A percentile compares a stretch with the other conserved stretches of the same genome.
Conservation (phyloP, 352 stramenopile species). For the Phytophthora fragariae region DNA sequence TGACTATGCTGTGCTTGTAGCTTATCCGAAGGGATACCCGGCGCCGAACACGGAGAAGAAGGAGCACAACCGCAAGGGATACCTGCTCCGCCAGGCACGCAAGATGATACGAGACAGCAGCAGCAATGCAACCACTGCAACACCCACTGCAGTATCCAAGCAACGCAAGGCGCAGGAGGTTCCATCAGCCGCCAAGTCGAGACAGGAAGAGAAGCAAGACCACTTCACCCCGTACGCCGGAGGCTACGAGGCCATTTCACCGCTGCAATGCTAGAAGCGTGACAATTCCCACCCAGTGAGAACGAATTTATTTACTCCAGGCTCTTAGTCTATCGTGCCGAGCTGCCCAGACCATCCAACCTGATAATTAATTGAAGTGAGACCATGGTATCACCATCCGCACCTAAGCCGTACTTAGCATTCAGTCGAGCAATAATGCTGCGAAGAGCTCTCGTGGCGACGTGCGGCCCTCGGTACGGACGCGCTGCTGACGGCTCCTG, state of each 20-base stretch:
- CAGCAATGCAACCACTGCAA: slow-evolving; percentile 1
- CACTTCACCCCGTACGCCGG: background rate
- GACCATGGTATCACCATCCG: background rate
- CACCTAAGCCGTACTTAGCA: slow-evolving; percentile 23
- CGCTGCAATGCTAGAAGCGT: slow-evolving; percentile 21
- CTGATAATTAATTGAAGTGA: slow-evolving; percentile 33
- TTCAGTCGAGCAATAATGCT: slow-evolving; percentile 24
- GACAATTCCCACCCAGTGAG: slow-evolving; percentile 23
- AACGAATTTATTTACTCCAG: slow-evolving; percentile 41
- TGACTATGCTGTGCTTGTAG: slow-evolving; percentile 6
- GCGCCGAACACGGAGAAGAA: slow-evolving; percentile 50
- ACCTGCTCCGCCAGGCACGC: slow-evolving; percentile 65
- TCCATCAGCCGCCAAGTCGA: slow-evolving; percentile 12
- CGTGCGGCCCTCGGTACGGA: slow-evolving; percentile 33
- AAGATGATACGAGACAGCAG: slow-evolving; percentile 49
- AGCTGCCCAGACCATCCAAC: background rate
- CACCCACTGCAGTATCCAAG: slow-evolving; percentile 5
- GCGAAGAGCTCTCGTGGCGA: slow-evolving; percentile 19
- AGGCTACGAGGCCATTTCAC: slow-evolving; percentile 24
- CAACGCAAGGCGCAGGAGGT: slow-evolving; percentile 13
- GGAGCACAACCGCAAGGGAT: slow-evolving; percentile 81
- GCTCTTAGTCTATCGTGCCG: background rate
- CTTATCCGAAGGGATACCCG: slow-evolving; percentile 13
- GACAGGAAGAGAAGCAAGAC: slow-evolving; percentile 24
- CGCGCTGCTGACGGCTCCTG: slow-evolving; percentile 4